Evolutionary conservation across 352 stramenopile species (phyloP).

Genomic region (Globisporangium cylindrosporum): DNA sequence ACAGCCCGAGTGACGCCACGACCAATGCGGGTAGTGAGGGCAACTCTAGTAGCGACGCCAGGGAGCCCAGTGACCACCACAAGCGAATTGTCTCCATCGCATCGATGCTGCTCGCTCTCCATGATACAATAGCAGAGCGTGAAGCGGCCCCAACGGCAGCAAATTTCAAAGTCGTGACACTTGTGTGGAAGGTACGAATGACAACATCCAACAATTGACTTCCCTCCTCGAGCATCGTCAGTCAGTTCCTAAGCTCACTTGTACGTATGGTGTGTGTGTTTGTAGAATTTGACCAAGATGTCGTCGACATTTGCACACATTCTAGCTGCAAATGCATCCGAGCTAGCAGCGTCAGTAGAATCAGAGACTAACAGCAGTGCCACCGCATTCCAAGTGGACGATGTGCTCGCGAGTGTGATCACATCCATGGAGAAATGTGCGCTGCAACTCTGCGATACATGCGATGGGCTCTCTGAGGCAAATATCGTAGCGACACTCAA

Average conservation of each 20-base stretch:
- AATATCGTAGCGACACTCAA: constrained; percentile 21
- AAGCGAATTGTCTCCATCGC: neutral
- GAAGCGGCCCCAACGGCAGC: neutral
- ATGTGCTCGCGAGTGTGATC: constrained; percentile 28
- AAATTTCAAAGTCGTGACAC: constrained; percentile 40
- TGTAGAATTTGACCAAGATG: constrained; percentile 44
- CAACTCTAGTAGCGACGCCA: neutral
- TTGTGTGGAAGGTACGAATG: constrained; percentile 47
- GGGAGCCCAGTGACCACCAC: neutral
- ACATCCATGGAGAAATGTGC: constrained; percentile 29
- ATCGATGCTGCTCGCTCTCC: constrained; percentile 16
- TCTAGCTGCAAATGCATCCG: constrained; percentile 8
- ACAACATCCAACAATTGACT: neutral
- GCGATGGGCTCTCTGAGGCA: neutral
- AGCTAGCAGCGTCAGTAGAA: neutral
- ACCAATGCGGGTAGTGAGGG: neutral
- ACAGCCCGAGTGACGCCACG: neutral
- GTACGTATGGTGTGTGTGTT: neutral
- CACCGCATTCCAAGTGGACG: constrained; percentile 26
- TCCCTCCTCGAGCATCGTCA: neutral
- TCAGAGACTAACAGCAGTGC: neutral
- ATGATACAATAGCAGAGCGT: constrained; percentile 4
- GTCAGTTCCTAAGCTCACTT: neutral
- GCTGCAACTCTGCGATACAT: constrained; percentile 14
- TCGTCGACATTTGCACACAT: constrained; percentile 23